These are phyloP conservation scores for Fomitopsis pulvina DNA, from an alignment of 768 basidiomycete species.

Conservation along the genomic window DNA sequence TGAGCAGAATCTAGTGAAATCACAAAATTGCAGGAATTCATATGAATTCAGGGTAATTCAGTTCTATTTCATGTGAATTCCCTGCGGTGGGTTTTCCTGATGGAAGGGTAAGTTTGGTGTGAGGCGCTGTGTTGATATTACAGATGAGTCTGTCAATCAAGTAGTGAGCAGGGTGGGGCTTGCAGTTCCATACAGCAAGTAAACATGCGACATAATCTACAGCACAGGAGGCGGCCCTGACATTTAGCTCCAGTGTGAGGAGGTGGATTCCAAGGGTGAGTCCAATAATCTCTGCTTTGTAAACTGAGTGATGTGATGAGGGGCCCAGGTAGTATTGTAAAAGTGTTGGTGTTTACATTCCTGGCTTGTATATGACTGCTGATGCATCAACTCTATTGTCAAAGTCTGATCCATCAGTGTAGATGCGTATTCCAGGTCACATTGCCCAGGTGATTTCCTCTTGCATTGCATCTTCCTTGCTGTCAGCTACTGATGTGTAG, in stretches of 20 bases:
- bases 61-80: no score
- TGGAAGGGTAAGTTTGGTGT: no score
- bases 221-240: neutral
- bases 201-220: conserved; percentile 8
- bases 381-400: conserved; percentile 27
- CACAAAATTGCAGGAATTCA: no score
- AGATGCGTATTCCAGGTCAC: conserved; percentile 7
- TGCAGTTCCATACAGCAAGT: neutral
- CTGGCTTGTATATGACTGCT: conserved; percentile 18
- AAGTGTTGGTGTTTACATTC: neutral
- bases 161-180: conserved; percentile 1
- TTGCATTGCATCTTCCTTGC: no score
- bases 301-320: conserved; percentile 20
- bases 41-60: no score
- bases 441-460: conserved; percentile 1
- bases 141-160: conserved; percentile 4
- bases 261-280: conserved; percentile 21
- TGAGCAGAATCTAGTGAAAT: no score
- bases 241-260: conserved; percentile 6
- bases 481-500: neutral
- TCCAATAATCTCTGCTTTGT: conserved; percentile 25
- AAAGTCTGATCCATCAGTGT: no score
- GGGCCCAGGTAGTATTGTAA: conserved; percentile 18
- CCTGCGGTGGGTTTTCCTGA: no score
- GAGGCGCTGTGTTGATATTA: no score